Base-by-base conservation (phyloP, 2,329 filamentous ascomycete species). In the Neopestalotiopsis clavispora region DNA sequence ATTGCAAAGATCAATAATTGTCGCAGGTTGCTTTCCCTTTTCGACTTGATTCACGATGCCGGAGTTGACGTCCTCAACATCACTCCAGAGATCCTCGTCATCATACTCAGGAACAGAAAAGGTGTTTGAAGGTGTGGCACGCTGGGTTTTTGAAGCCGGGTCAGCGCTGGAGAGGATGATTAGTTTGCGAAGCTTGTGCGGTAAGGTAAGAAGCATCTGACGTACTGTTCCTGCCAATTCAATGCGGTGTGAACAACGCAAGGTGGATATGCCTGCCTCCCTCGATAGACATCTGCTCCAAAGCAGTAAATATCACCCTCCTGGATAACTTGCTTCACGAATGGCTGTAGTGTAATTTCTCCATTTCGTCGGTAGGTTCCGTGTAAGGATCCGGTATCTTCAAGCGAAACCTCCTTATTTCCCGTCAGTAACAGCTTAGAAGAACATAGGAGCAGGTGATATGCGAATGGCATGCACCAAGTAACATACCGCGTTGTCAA, bases 381-480 rank as follows among this genome's bases (percentile, higher is more conserved):
- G 69, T 89, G 87, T 1, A 88, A 81, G 0, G 87, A 89, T 1
- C 80, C 79, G 1, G 77, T 74, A 67, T 89, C 87, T 34, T 75
- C 79, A 49, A 89, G 75, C 57, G 77, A 79, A 0, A 89, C 74
- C 30, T 75, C 76, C 86, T 89, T 32, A 77, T 74, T 89, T 74
- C 56, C 77, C 79, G 0, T 88, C 74, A 42, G 75, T 76, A 86
- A 88, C 69, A 78, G 72, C 42, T 13, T 66, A 17, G 2, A 65
- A 2, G 14, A 34, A 40, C 45, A 58, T 60, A 60, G 14, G 42
- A 67, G 61, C 42, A 34, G 63, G 57, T 17, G 3, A 45, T 28
- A 20, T 7, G 56, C 56, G 57, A 69, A 62, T 58, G 17, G 17
- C 30, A 4, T 58, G 23, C 67, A 80, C 69, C 34, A 6, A 10